Evolutionary conservation across 1,284 basidiomycete genomes (phyloP).

Genomic region (Trichosporon sp.): DNA sequence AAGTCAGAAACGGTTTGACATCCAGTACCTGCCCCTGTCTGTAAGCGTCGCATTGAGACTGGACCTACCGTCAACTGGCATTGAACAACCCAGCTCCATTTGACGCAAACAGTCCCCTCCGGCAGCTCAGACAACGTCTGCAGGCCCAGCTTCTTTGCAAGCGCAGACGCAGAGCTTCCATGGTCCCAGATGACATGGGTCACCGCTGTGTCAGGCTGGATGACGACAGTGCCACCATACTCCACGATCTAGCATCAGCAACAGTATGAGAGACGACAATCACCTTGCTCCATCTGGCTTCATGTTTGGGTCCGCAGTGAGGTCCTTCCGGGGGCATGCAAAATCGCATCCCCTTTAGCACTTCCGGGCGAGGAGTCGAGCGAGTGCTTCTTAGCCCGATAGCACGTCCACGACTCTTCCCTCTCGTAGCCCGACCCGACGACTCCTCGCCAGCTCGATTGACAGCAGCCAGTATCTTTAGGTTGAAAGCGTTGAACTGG

Average conservation of each 20-base stretch:
- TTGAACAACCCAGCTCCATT: constrained; percentile 35
- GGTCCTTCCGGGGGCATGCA: constrained; percentile 28
- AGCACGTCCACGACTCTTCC: constrained; percentile 6
- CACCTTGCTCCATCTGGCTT: background rate
- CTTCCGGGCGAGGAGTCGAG: background rate
- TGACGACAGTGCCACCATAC: constrained; percentile 30
- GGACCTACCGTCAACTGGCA: constrained; percentile 32
- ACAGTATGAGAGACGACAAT: background rate
- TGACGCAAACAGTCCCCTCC: constrained; percentile 34
- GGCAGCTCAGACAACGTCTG: constrained; percentile 33
- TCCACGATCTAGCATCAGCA: constrained; percentile 27
- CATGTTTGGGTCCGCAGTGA: background rate
- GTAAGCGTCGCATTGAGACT: background rate
- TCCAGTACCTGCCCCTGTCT: constrained; percentile 24
- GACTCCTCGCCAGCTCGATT: background rate
- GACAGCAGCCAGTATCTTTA: background rate
- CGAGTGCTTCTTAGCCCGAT: background rate
- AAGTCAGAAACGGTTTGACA: constrained; percentile 26
- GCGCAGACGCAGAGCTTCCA: constrained; percentile 18
- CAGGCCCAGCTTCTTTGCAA: constrained; percentile 29
- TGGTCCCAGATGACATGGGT: constrained; percentile 41
- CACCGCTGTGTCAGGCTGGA: constrained; percentile 38
- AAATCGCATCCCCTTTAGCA: constrained; percentile 36
- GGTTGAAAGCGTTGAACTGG: background rate
- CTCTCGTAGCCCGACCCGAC: background rate